Evolutionary conservation across 2,329 filamentous ascomycete species (phyloP).

Genomic region (Aspergillus sp.): DNA sequence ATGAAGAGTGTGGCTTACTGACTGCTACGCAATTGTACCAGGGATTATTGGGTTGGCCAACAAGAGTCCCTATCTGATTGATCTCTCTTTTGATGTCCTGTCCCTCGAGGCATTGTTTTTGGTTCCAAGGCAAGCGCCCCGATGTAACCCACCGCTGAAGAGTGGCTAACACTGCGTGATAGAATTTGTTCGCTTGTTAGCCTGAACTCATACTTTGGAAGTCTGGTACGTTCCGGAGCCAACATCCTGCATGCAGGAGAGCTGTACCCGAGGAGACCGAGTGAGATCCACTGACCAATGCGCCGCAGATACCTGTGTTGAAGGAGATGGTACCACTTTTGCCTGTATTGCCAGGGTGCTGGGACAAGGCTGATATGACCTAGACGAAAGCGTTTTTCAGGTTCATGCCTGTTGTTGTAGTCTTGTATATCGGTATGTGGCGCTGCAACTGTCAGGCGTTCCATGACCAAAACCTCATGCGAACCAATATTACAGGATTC

Average conservation of each 20-base stretch:
- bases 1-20: not conserved
- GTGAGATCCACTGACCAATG: constrained; percentile 20
- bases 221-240: constrained; percentile 31
- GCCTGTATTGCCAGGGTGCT: not conserved
- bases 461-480: constrained; percentile 5
- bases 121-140: constrained; percentile 61
- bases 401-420: constrained; percentile 73
- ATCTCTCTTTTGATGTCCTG: constrained; percentile 84
- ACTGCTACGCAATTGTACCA: constrained; percentile 29
- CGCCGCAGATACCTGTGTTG: constrained; percentile 71
- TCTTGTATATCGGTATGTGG: constrained; percentile 69
- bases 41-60: constrained; percentile 66
- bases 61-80: constrained; percentile 62
- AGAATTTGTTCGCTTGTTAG: constrained; percentile 84
- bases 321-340: constrained; percentile 72
- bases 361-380: constrained; percentile 25
- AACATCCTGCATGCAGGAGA: constrained; percentile 12
- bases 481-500: constrained; percentile 57
- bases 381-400: constrained; percentile 83
- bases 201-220: constrained; percentile 80
- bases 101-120: constrained; percentile 86
- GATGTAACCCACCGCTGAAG: no score
- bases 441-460: not conserved
- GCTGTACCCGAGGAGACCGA: constrained; percentile 5
- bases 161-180: constrained; percentile 18